phyloP scores from a whole-genome alignment of 192 early-diverging fungal genomes.

The Backusella tuberculispora region DNA sequence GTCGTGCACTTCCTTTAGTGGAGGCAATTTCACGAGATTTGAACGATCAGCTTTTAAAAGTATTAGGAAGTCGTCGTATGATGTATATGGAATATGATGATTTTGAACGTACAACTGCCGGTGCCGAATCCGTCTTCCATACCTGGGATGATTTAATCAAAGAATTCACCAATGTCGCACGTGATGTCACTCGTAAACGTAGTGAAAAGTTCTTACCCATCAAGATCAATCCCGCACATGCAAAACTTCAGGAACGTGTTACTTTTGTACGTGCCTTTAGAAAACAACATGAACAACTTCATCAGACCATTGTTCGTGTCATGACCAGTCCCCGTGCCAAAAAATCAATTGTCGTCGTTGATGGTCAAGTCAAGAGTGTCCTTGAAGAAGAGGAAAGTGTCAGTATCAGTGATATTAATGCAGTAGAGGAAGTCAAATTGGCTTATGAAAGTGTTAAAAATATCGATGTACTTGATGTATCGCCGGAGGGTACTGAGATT shows the following conservation, averaged over 20 bases:
- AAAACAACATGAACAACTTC: constrained; percentile 97
- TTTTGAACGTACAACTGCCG: constrained; percentile 85
- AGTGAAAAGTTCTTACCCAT: constrained; percentile 94
- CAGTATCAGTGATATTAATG: constrained; percentile 67
- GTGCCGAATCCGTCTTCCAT: constrained; percentile 85
- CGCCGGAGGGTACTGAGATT: constrained; percentile 87
- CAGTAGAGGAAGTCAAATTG: constrained; percentile 84
- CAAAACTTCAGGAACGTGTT: constrained; percentile 92
- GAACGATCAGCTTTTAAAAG: constrained; percentile 88
- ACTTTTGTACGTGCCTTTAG: constrained; percentile 90
- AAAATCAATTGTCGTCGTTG: constrained; percentile 43
- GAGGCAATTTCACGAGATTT: constrained; percentile 96
- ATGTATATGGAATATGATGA: constrained; percentile 94
- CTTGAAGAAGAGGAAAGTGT: constrained; percentile 55
- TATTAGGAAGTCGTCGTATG: constrained; percentile 84
- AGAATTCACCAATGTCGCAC: constrained; percentile 93
- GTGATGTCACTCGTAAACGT: constrained; percentile 90
- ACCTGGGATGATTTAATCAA: constrained; percentile 96
- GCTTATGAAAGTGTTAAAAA: constrained; percentile 93
- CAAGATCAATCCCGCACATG: constrained; percentile 92
- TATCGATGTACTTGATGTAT: constrained; percentile 95
- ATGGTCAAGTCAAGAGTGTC: constrained; percentile 37
- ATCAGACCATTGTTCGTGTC: constrained; percentile 93
- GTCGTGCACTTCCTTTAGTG: constrained; percentile 89
- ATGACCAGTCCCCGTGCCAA: constrained; percentile 66